Evolutionary conservation across 208 protist species (phyloP).

Genomic region (Leishmania guyanensis): DNA sequence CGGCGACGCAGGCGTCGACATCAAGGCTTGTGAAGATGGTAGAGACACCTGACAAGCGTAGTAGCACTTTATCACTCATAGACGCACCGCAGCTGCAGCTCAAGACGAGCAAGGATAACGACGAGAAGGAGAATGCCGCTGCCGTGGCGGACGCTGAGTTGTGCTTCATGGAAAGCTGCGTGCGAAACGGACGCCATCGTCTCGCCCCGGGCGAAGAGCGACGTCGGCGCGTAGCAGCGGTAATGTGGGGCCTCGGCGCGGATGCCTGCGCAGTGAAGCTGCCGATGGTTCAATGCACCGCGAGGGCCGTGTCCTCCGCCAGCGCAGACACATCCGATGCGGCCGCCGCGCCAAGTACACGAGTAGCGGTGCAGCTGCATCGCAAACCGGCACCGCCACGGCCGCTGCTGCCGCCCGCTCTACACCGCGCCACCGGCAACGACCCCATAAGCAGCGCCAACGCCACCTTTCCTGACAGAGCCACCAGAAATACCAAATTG

Average conservation of each 20-base stretch:
- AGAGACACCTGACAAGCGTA: neutral
- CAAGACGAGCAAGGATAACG: neutral
- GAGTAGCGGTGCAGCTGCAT: neutral
- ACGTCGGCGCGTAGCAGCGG: constrained; percentile 33
- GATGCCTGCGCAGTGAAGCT: constrained; percentile 39
- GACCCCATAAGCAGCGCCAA: neutral
- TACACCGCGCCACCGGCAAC: neutral
- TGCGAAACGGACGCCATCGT: constrained; percentile 12
- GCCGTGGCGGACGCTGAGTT: constrained; percentile 13
- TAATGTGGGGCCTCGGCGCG: constrained; percentile 72
- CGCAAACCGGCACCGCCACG: neutral
- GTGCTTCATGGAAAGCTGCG: constrained; percentile 27
- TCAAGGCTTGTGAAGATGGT: neutral
- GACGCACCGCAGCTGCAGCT: neutral
- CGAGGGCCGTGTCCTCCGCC: too few species aligned
- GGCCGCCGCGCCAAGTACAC: neutral
- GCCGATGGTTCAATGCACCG: neutral
- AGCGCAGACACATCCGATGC: neutral
- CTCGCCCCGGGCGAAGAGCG: constrained; percentile 28
- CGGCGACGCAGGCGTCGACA: neutral
- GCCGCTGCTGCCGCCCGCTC: neutral
- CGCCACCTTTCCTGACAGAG: neutral
- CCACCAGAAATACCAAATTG: neutral
- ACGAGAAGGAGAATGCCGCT: neutral
- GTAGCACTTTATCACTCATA: neutral